These are phyloP conservation scores for Prorocentrum cordatum DNA, from an alignment of 169 alveolate genomes.

Conservation along the genomic window DNA sequence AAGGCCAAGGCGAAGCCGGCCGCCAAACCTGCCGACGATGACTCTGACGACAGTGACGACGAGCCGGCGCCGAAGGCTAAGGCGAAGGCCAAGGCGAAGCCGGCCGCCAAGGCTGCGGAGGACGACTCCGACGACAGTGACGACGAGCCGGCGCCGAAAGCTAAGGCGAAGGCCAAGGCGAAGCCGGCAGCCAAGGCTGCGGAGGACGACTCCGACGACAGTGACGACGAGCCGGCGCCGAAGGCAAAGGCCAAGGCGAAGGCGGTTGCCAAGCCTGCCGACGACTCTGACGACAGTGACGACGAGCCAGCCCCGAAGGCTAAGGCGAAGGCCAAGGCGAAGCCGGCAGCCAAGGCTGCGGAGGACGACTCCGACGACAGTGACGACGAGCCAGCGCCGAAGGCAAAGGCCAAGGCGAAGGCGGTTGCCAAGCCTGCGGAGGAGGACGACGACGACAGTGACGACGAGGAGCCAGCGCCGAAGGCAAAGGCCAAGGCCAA, in stretches of 20 bases:
- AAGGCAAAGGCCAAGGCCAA: no score
- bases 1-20: no score
- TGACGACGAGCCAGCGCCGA: constrained; percentile 3
- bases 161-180: no score
- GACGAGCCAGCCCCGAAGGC: constrained; percentile 20
- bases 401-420: background rate
- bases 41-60: no score
- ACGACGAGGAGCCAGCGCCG: constrained; percentile 8
- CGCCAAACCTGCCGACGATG: no score
- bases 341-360: background rate
- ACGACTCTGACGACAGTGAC: background rate
- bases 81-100: constrained; percentile 48
- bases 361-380: background rate
- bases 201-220: no score
- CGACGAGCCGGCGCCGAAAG: no score
- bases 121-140: constrained; percentile 10
- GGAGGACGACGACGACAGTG: constrained; percentile 15
- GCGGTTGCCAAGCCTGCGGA: no score
- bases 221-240: no score
- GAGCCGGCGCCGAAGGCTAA: constrained; percentile 54
- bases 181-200: no score
- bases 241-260: constrained; percentile 42
- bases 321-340: constrained; percentile 41
- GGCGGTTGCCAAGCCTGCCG: constrained; percentile 16
- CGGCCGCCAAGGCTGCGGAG: constrained; percentile 10